Conservation (phyloP, 495 filamentous ascomycete species). For the Penicillium subrubescens region DNA sequence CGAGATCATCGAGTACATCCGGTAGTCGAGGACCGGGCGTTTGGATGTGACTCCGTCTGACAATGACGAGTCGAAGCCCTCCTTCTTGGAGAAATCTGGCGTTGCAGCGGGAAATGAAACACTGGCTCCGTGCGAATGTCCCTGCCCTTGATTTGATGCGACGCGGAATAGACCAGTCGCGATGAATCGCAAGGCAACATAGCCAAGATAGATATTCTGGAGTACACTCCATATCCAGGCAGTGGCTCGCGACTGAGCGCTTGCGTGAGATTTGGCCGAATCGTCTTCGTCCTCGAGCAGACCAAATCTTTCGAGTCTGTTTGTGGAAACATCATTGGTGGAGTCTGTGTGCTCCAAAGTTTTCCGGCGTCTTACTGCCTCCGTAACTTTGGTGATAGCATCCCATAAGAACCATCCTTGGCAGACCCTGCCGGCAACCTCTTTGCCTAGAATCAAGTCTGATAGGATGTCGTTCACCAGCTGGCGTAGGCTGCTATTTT, state of each 20-base stretch:
- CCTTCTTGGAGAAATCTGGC: conserved; percentile 19
- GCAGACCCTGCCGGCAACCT: conserved; percentile 73
- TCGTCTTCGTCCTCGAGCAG: conserved; percentile 43
- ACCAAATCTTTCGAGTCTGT: conserved; percentile 50
- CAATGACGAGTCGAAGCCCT: conserved; percentile 35
- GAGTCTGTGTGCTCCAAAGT: conserved; percentile 25
- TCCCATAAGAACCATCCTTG: conserved; percentile 88
- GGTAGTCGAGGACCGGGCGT: conserved; percentile 74
- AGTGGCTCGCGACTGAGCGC: conserved; percentile 35
- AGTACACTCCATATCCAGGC: conserved; percentile 68
- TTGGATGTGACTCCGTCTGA: conserved; percentile 53
- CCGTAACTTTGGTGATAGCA: conserved; percentile 64
- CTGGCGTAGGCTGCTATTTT: conserved; percentile 78
- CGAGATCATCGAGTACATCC: conserved; percentile 67
- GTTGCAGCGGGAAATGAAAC: conserved; percentile 31
- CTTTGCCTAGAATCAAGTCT: conserved; percentile 79
- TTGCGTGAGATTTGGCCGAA: conserved; percentile 14
- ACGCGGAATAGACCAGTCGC: conserved; percentile 52
- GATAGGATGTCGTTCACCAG: conserved; percentile 84
- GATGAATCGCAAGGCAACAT: conserved; percentile 65
- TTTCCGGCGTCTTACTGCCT: conserved; percentile 29
- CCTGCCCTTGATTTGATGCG: conserved; percentile 35
- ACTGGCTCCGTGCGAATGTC: conserved; percentile 25
- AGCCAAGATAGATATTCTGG: conserved; percentile 67
- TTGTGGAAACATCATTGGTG: conserved; percentile 24